Conservation (phyloP, 1,284 basidiomycete genomes). For the Ustilago xerochloae region DNA sequence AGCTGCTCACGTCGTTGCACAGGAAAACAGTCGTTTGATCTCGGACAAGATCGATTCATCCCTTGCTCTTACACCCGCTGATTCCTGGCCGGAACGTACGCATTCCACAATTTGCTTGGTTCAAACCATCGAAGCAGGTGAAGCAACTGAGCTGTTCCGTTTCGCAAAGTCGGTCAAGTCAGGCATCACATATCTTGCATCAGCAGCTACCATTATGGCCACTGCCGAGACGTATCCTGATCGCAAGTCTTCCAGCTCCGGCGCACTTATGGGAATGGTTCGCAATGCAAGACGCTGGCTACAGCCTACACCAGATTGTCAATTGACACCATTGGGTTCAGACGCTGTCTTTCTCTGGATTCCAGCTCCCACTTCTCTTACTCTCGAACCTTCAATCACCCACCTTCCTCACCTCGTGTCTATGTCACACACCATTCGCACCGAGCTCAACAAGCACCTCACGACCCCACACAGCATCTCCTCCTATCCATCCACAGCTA, state of each 20-base stretch:
- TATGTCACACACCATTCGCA: conserved; percentile 2
- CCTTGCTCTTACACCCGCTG: conserved; percentile 10
- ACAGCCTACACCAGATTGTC: conserved; percentile 1
- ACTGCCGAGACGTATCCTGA: conserved; percentile 32
- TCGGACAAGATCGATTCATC: conserved; percentile 26
- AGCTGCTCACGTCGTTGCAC: background rate
- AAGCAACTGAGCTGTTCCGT: conserved; percentile 10
- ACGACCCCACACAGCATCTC: conserved; percentile 27
- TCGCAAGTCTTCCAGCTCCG: conserved; percentile 18
- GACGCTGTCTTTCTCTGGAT: conserved; percentile 49
- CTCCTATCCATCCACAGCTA: background rate
- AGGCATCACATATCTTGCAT: conserved; percentile 30
- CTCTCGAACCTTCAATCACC: conserved; percentile 11
- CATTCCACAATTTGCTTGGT: conserved; percentile 29
- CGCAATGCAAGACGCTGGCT: conserved; percentile 45
- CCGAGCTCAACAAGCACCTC: conserved; percentile 24
- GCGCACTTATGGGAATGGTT: conserved; percentile 46
- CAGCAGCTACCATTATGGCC: conserved; percentile 31
- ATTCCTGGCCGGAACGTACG: conserved; percentile 9
- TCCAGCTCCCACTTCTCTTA: conserved; percentile 13
- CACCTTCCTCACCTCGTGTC: conserved; percentile 8
- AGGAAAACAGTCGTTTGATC: conserved; percentile 19
- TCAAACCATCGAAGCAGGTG: conserved; percentile 1
- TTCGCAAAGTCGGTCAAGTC: conserved; percentile 13
- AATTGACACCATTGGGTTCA: conserved; percentile 25